These are phyloP conservation scores for Paramecium biaurelia DNA, from an alignment of 73 alveolate species.

Conservation along the genomic window DNA sequence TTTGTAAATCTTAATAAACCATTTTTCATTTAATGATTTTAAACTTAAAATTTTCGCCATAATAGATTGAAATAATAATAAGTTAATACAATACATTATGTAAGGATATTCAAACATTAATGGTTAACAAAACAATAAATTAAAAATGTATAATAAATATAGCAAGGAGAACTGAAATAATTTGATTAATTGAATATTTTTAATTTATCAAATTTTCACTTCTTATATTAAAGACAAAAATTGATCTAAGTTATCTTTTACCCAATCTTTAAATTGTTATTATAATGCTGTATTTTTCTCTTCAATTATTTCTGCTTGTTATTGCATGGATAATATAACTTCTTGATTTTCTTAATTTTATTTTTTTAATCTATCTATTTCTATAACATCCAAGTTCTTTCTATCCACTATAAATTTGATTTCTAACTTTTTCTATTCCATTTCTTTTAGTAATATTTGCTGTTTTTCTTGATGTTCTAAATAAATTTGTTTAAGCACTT, in stretches of 20 bases:
- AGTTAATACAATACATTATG: too few relatives aligned
- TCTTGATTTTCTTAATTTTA: neutral
- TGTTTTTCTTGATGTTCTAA: neutral
- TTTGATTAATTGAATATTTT: neutral
- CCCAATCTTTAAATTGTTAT: neutral
- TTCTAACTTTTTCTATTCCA: neutral
- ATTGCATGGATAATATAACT: neutral
- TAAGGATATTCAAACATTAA: too few relatives aligned
- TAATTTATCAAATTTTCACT: neutral
- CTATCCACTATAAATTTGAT: neutral
- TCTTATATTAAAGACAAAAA: neutral
- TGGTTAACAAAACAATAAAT: too few relatives aligned
- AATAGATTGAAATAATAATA: too few relatives aligned
- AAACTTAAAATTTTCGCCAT: too few relatives aligned
- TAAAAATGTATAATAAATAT: too few relatives aligned
- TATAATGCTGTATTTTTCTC: neutral
- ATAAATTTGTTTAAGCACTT: neutral
- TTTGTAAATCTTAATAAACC: too few relatives aligned
- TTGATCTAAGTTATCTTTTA: neutral
- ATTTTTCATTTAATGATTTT: too few relatives aligned
- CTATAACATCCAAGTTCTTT: neutral
- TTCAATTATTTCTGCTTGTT: neutral
- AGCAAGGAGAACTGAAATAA: too few relatives aligned
- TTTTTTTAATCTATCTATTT: neutral
- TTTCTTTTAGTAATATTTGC: neutral